phyloP scores from a whole-genome alignment of 75 land plant genomes.

The Ceratopteris richardii region DNA sequence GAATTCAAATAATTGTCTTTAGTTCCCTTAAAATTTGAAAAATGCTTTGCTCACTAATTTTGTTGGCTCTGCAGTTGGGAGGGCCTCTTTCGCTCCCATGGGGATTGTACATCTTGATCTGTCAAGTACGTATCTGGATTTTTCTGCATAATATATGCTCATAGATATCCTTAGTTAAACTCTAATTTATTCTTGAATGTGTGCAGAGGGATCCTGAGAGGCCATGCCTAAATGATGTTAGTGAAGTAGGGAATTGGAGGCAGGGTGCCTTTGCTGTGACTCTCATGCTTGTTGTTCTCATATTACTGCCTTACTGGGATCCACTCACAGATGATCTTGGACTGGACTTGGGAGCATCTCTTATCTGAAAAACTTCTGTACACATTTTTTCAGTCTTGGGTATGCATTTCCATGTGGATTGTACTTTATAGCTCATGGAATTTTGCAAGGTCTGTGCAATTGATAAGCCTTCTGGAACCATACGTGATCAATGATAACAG shows the following conservation, averaged over 20 bases:
- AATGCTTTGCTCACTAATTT: too few relatives aligned
- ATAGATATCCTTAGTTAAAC: neutral
- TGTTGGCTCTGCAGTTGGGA: conserved; percentile 73
- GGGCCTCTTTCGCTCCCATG: conserved; percentile 96
- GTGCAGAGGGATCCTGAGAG: conserved; percentile 87
- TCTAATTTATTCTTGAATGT: neutral
- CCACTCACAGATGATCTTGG: conserved; percentile 89
- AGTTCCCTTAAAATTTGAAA: too few relatives aligned
- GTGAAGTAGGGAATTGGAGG: conserved; percentile 86
- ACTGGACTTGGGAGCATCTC: conserved; percentile 43
- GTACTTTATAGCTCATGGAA: too few relatives aligned
- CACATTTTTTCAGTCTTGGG: too few relatives aligned
- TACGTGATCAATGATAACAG: too few relatives aligned
- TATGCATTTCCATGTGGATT: too few relatives aligned
- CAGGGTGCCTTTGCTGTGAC: conserved; percentile 33
- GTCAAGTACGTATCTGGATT: conserved; percentile 65
- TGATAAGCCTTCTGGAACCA: too few relatives aligned
- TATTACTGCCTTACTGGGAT: conserved; percentile 88
- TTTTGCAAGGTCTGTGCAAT: too few relatives aligned
- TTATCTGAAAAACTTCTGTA: neutral
- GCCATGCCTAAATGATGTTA: conserved; percentile 87
- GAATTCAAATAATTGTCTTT: too few relatives aligned
- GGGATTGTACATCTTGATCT: conserved; percentile 84
- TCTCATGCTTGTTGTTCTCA: conserved; percentile 51
- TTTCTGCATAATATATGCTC: neutral